phyloP scores from a whole-genome alignment of 176 grass and related monocot genomes.

The Urochloa ruziziensis region DNA sequence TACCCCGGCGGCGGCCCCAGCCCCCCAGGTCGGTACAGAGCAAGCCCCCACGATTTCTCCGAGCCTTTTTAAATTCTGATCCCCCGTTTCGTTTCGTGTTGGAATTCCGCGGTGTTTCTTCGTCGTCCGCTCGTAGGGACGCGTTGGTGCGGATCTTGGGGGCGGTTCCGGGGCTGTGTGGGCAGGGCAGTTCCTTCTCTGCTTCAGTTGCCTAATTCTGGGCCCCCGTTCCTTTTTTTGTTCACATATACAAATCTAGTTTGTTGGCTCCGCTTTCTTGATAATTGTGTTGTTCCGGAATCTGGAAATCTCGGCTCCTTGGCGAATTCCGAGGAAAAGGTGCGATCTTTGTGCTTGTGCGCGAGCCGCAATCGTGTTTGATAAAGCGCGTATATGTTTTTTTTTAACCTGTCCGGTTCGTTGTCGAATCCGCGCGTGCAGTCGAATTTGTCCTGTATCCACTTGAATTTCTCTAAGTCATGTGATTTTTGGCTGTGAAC shows the following conservation, averaged over 20 bases:
- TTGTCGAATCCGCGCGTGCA: neutral
- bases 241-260: neutral
- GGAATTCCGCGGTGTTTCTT: constrained; percentile 11
- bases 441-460: neutral
- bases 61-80: neutral
- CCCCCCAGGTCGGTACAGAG: neutral
- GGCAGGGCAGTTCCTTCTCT: neutral
- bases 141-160: constrained; percentile 10
- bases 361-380: neutral
- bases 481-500: neutral
- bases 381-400: neutral
- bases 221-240: neutral
- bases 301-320: neutral
- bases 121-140: neutral
- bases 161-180: neutral
- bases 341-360: neutral
- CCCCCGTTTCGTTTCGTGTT: neutral
- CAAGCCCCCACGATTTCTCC: constrained; percentile 14
- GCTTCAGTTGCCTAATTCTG: neutral
- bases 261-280: neutral
- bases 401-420: neutral
- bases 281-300: neutral
- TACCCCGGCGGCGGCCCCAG: neutral
- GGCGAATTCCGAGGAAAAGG: neutral
- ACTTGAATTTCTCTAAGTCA: neutral